phyloP scores from a whole-genome alignment of 805 yeast genomes.

The Candida coquimbonensis region DNA sequence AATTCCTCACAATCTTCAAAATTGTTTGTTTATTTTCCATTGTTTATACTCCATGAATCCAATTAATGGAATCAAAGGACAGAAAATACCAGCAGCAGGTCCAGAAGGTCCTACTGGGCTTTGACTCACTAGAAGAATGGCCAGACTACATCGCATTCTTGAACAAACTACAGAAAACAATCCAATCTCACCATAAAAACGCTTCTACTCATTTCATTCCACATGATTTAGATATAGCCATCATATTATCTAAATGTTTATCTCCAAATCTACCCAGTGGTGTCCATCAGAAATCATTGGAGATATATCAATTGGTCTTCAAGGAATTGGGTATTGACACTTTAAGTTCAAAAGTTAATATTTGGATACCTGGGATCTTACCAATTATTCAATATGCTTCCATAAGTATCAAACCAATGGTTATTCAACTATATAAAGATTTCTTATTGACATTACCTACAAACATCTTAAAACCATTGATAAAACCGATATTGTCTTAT shows the following conservation, averaged over 20 bases:
- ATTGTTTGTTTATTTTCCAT: no score
- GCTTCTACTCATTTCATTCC: slow-evolving; percentile 54
- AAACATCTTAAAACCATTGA: slow-evolving; percentile 40
- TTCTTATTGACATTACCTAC: slow-evolving; percentile 49
- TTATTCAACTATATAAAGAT: slow-evolving; percentile 54
- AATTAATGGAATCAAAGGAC: slow-evolving; percentile 48
- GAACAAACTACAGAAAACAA: slow-evolving; percentile 67
- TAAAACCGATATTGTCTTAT: slow-evolving; percentile 67
- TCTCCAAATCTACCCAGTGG: slow-evolving; percentile 87
- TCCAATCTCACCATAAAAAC: slow-evolving; percentile 37
- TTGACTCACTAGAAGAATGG: slow-evolving; percentile 91
- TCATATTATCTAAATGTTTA: slow-evolving; percentile 69
- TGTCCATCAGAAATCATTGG: slow-evolving; percentile 84
- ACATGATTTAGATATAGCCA: slow-evolving; percentile 55
- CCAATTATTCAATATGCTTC: slow-evolving; percentile 87
- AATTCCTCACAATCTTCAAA: no score
- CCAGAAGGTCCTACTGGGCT: slow-evolving; percentile 64
- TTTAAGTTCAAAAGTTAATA: slow-evolving; percentile 46
- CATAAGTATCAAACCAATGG: slow-evolving; percentile 76
- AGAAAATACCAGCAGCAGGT: slow-evolving; percentile 61
- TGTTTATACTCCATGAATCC: not conserved
- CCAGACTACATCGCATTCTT: slow-evolving; percentile 94
- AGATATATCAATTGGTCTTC: slow-evolving; percentile 68
- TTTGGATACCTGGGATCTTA: slow-evolving; percentile 91
- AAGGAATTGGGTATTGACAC: slow-evolving; percentile 49